A percentile compares a stretch with the other conserved stretches of the same genome.
Conservation (phyloP, 352 stramenopile species). For the Pythium phragmitis region DNA sequence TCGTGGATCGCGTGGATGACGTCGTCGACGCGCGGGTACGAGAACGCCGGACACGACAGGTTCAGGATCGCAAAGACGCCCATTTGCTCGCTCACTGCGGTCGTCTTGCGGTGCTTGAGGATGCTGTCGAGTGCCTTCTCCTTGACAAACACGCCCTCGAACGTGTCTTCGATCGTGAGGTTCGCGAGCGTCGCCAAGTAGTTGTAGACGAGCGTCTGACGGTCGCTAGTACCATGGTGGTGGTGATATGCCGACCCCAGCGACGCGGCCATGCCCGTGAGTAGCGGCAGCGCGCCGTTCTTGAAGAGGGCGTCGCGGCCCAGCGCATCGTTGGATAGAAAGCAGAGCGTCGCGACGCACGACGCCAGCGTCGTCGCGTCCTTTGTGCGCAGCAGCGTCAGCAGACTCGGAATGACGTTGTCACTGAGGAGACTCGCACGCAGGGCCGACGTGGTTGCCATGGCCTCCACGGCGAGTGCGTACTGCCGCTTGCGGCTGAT, state of each 20-base stretch:
- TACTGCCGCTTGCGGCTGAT: slow-evolving; percentile 61
- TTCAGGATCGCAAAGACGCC: slow-evolving; percentile 66
- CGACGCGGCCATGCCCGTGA: slow-evolving; percentile 24
- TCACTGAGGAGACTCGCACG: slow-evolving; percentile 51
- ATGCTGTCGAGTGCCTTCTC: slow-evolving; percentile 70
- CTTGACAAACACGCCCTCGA: slow-evolving; percentile 65
- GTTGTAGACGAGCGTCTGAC: slow-evolving; percentile 36
- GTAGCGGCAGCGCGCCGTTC: slow-evolving; percentile 46
- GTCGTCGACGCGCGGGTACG: slow-evolving; percentile 66
- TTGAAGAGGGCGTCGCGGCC: slow-evolving; percentile 54
- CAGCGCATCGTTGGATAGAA: slow-evolving; percentile 26
- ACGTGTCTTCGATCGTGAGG: slow-evolving; percentile 70
- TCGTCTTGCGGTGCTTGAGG: slow-evolving; percentile 47
- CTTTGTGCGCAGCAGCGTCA: slow-evolving; percentile 62
- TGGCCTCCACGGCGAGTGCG: slow-evolving; percentile 57
- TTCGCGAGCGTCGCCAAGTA: slow-evolving; percentile 62
- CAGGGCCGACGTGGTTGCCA: slow-evolving; percentile 56
- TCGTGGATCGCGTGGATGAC: slow-evolving; percentile 63
- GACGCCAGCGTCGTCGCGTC: slow-evolving; percentile 47
- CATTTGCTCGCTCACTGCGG: slow-evolving; percentile 35
- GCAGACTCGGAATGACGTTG: slow-evolving; percentile 60
- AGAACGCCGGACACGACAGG: slow-evolving; percentile 60
- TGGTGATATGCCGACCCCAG: neutral
- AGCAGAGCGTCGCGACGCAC: slow-evolving; percentile 59
- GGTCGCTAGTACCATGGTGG: slow-evolving; percentile 6